Conservation (phyloP, 164 flowering plant species). For the Tinospora cordifolia region DNA sequence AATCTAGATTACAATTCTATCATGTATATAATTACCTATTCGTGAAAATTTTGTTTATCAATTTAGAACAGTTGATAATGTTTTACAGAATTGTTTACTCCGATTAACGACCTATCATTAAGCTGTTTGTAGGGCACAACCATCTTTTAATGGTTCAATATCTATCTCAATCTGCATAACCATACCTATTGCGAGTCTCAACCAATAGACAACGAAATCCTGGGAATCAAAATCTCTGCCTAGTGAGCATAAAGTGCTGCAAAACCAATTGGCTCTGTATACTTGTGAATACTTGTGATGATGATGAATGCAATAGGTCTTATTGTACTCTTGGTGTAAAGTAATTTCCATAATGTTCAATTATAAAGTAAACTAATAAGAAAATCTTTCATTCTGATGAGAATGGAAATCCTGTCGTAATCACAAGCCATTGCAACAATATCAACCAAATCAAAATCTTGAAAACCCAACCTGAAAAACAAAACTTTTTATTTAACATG, state of each 20-base stretch:
- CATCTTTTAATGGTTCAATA: too few species aligned
- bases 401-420: conserved; percentile 67
- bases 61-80: too few species aligned
- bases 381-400: conserved; percentile 71
- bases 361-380: conserved; percentile 49
- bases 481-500: background rate
- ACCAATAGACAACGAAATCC: conserved; percentile 77
- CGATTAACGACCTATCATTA: too few species aligned
- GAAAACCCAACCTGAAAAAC: background rate
- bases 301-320: conserved; percentile 77
- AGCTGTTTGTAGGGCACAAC: too few species aligned
- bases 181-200: too few species aligned
- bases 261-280: conserved; percentile 71
- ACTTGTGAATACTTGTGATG: too few species aligned
- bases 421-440: conserved; percentile 51
- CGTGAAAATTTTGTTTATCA: too few species aligned
- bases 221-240: conserved; percentile 80
- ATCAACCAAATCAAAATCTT: conserved; percentile 5
- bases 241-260: conserved; percentile 91
- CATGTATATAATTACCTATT: too few species aligned
- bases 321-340: conserved; percentile 96
- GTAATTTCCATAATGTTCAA: conserved; percentile 77
- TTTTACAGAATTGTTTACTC: too few species aligned
- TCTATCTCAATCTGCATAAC: too few species aligned
- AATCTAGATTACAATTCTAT: too few species aligned